Conservation (phyloP, 73 alveolate genomes). For the Urostyla sp. region DNA sequence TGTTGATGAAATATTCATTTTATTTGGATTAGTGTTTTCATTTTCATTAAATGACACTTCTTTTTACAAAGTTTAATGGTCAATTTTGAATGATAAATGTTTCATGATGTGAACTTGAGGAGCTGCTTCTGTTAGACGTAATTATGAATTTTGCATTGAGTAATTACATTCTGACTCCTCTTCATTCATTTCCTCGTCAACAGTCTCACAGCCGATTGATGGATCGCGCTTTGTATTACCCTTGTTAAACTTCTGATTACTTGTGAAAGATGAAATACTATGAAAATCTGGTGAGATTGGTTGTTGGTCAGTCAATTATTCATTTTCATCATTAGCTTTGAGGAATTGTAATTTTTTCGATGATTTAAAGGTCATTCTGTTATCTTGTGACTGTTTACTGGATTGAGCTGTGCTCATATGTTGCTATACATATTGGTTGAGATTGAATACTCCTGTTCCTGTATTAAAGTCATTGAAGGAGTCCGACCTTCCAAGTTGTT, state of each 20-base stretch:
- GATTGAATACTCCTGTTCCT: background rate
- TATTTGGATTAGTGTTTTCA: no score
- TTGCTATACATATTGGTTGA: background rate
- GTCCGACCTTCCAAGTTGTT: conserved; percentile 31
- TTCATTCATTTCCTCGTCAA: conserved; percentile 37
- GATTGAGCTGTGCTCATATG: background rate
- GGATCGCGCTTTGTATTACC: background rate
- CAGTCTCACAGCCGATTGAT: background rate
- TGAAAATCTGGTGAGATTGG: background rate
- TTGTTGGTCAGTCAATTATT: background rate
- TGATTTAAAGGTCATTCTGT: background rate
- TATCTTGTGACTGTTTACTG: conserved; percentile 17
- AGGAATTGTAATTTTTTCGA: background rate
- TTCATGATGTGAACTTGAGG: no score
- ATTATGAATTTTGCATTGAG: no score
- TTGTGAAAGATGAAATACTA: background rate
- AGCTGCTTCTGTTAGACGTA: no score
- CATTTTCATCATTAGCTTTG: background rate
- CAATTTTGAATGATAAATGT: no score
- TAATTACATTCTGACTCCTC: background rate
- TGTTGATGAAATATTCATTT: no score
- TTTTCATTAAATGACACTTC: no score
- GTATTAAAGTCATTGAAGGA: conserved; percentile 41
- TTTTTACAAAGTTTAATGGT: no score
- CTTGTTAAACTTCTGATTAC: background rate